Base-by-base conservation (phyloP, 306 rosid genomes). In the Lotus japonicus region DNA sequence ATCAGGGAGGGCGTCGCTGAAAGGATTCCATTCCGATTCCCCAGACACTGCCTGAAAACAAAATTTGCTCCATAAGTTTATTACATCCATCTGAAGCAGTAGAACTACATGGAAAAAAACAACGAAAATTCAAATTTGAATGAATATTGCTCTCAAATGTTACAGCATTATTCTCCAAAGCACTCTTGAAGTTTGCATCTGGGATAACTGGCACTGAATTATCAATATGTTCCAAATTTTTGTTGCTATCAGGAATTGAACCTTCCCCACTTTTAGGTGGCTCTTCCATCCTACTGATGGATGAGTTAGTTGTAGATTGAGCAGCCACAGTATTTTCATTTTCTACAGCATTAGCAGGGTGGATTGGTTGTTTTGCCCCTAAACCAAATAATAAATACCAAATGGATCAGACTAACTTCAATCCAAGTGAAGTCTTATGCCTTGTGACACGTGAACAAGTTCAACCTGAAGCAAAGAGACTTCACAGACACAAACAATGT, bases 21-120 rank as follows among this genome's bases (percentile, higher is more conserved):
- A 83, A 54, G 85, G 86, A 83, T 83, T 84, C 67, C 78, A 67
- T 49, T 79, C 88, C 19, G 69, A 23, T 42, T 61, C 86, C 4
- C 28, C 64, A 42, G 79, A 49, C 50, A 65, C 65, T 70, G 71
- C 80, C 91, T 88, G 76, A 17, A 60, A 38, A 73, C 48, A 4
- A 26, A 66, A 61, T 21, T 58, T 23, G 57, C 58, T 21, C 18
- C 54, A 17, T 44, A 60, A 51, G 46, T 61, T 77, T 38, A 15
- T 41, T 11, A 73, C 33, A 28, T 66, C 73, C 57, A 33, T 57
- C 53, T 50, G 14, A 76, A 52, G 51, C 60, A 61, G 17, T 62
- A 11, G 23, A 57, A 46, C 43, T 18, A 58, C 52, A 39, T 4
- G 26, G 49, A 54, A 59, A 28, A 74, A 11, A 51, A 16, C 6